These are phyloP conservation scores for Panellus pusillus DNA, from an alignment of 768 basidiomycete species.

Conservation along the genomic window DNA sequence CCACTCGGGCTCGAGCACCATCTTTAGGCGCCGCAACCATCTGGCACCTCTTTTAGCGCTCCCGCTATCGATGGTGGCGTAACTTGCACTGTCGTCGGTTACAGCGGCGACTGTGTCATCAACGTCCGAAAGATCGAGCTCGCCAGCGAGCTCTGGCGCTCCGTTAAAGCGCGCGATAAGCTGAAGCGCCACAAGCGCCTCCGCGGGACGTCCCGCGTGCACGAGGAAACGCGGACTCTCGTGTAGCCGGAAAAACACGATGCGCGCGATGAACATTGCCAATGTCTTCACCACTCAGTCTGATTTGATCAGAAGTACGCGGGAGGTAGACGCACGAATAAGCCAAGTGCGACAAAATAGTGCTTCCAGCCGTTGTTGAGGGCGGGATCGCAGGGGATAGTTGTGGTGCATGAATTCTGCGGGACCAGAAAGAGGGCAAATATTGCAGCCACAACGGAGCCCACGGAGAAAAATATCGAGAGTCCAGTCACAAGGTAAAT, in stretches of 20 bases:
- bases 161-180: conserved; percentile 89
- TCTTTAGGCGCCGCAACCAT: conserved; percentile 66
- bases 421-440: conserved; percentile 83
- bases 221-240: conserved; percentile 95
- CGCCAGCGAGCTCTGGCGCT: conserved; percentile 56
- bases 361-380: conserved; percentile 91
- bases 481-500: conserved; percentile 90
- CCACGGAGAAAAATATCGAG: conserved; percentile 94
- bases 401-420: conserved; percentile 60
- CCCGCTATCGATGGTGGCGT: conserved; percentile 3
- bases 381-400: conserved; percentile 58
- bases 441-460: conserved; percentile 82
- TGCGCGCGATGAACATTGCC: conserved; percentile 82
- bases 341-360: conserved; percentile 72
- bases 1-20: conserved; percentile 80
- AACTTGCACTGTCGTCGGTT: neutral
- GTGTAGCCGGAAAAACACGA: conserved; percentile 87
- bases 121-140: conserved; percentile 67
- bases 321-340: conserved; percentile 65
- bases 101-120: conserved; percentile 30
- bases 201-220: conserved; percentile 78
- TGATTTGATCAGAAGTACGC: neutral
- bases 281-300: conserved; percentile 60
- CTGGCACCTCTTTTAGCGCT: neutral
- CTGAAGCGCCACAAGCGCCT: conserved; percentile 81